Evolutionary conservation across 2,329 filamentous ascomycete species (phyloP).

Genomic region (Ophiostoma ips): DNA sequence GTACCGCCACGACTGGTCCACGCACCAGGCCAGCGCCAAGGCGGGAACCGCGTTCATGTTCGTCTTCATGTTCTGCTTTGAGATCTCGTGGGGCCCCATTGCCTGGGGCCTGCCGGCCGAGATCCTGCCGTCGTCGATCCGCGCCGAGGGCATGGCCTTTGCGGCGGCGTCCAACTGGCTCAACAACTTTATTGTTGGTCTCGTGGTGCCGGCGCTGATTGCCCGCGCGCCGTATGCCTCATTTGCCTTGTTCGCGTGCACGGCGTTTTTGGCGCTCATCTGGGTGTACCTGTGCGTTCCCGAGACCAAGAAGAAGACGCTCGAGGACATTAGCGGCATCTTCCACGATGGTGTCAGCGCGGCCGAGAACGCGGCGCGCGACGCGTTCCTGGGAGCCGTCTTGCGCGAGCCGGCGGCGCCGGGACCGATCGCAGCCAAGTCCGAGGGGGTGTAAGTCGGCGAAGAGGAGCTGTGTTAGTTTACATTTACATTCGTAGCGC

Average conservation of each 20-base stretch:
- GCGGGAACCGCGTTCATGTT: neutral
- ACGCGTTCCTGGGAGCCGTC: too few relatives aligned
- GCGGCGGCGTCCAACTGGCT: neutral
- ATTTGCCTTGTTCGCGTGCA: neutral
- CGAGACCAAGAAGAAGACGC: conserved; percentile 9
- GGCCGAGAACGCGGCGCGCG: too few relatives aligned
- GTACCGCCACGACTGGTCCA: neutral
- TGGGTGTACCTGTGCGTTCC: conserved; percentile 4
- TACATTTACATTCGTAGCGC: too few relatives aligned
- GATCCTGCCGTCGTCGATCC: neutral
- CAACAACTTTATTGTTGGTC: neutral
- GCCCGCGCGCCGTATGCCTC: neutral
- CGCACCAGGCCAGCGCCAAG: neutral
- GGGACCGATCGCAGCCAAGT: too few relatives aligned
- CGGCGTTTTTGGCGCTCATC: conserved; percentile 11
- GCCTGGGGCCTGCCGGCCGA: neutral
- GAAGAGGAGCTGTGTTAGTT: too few relatives aligned
- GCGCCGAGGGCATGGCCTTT: neutral
- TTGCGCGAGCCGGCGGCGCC: too few relatives aligned
- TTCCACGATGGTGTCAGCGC: conserved; percentile 14
- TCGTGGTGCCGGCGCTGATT: neutral
- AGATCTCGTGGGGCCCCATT: neutral
- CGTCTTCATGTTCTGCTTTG: neutral
- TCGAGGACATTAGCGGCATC: conserved; percentile 5
- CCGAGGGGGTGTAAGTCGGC: too few relatives aligned